Evolutionary conservation across 2,329 filamentous ascomycete genomes (phyloP), one percentile per base, ranked within the genome.

Genomic region (Fusarium sp.): DNA sequence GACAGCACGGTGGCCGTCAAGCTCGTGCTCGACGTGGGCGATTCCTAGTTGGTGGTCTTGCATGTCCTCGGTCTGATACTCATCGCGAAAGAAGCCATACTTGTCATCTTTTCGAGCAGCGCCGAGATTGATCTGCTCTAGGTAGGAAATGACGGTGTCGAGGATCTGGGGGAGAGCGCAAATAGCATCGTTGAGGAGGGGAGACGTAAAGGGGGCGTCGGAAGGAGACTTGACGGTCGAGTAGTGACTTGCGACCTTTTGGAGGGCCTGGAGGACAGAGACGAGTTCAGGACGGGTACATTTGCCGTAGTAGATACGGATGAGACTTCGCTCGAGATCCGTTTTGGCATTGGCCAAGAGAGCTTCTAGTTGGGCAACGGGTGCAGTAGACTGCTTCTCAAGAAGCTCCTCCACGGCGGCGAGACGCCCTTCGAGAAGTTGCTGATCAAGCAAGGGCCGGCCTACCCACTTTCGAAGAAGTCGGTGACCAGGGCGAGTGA

Each of bases 271-370:
- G 2, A 99, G 87, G 6, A 97, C 92, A 1, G 90, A 91, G 3
- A 98, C 87, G 5, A 99, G 90, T 82, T 99, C 97, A 0, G 95
- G 93, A 0, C 97, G 91, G 1, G 94, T 93, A 82, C 95, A 98
- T 84, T 97, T 98, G 59, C 95, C 95, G 83, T 99, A 99, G 85
- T 98, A 99, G 68, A 99, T 97, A 52, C 97, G 91, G 78, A 98
- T 95, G 54, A 99, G 86, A 70, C 94, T 97, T 76, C 97, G 95
- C 83, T 99, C 97, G 7, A 99, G 90, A 80, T 99, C 97, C 7
- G 90, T 91, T 80, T 89, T 94, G 70, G 93, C 92, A 68, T 88
- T 92, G 29, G 88, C 86, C 2, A 99, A 87, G 11, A 98, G 85
- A 22, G 86, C 88, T 73, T 91, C 93, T 2, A 98, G 83, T 71